phyloP scores from a whole-genome alignment of 768 basidiomycete genomes.

The Mycena rebaudengoi region DNA sequence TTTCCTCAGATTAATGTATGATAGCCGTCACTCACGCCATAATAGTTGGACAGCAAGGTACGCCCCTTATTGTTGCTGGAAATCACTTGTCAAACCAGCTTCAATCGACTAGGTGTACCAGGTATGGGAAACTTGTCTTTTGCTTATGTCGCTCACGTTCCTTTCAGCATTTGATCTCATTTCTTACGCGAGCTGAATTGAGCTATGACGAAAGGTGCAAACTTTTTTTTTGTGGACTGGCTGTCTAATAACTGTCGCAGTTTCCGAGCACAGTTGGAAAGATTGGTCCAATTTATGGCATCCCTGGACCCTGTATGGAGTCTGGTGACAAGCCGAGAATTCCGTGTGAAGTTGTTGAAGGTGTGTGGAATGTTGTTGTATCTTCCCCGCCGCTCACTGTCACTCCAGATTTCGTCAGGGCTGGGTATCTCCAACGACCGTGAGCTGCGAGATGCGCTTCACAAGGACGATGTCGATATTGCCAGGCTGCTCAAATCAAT shows the following conservation, averaged over 20 bases:
- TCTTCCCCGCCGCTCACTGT: background rate
- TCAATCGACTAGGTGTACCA: background rate
- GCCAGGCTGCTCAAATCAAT: constrained; percentile 13
- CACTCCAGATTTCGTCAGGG: constrained; percentile 11
- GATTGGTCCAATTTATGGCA: constrained; percentile 26
- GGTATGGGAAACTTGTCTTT: background rate
- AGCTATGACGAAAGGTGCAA: constrained; percentile 16
- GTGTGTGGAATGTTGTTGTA: background rate
- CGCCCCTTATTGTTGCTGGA: background rate
- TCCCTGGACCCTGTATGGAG: constrained; percentile 29
- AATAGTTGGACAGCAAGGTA: constrained; percentile 26
- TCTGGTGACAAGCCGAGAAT: constrained; percentile 26
- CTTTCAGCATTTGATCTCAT: constrained; percentile 21
- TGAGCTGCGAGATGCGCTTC: constrained; percentile 22
- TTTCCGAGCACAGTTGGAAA: constrained; percentile 11
- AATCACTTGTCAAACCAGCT: background rate
- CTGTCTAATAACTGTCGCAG: background rate
- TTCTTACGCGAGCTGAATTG: constrained; percentile 10
- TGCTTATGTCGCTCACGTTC: background rate
- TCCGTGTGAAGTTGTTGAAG: constrained; percentile 28
- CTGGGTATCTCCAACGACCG: constrained; percentile 24
- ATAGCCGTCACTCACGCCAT: background rate
- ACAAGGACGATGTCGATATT: constrained; percentile 28
- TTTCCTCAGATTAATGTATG: background rate
- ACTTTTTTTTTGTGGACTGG: background rate